Percentiles rank a stretch among this genome's conserved stretches.
phyloP scores from a whole-genome alignment of 2,329 filamentous ascomycete species.

The Diaporthe longicolla region DNA sequence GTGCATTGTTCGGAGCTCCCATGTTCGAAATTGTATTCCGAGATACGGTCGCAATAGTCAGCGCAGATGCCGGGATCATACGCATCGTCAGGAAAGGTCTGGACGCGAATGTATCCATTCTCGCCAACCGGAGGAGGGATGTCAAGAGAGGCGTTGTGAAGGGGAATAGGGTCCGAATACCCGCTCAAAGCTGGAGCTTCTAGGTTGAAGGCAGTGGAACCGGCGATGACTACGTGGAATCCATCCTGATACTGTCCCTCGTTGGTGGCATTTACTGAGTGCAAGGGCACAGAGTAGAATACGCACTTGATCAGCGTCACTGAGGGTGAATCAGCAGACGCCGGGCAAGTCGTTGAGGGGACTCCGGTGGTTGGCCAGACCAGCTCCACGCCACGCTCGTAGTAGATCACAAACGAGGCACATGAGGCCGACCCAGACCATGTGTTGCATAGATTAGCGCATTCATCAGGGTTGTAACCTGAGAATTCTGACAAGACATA shows the following conservation, averaged over 20 bases:
- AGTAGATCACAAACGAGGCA: slow-evolving; percentile 43
- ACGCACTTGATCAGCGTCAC: slow-evolving; percentile 45
- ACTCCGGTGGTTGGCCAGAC: slow-evolving; percentile 40
- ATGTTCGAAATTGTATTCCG: slow-evolving; percentile 47
- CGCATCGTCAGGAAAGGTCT: slow-evolving; percentile 48
- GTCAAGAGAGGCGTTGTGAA: slow-evolving; percentile 49
- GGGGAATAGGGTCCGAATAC: slow-evolving; percentile 40
- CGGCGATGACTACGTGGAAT: slow-evolving; percentile 42
- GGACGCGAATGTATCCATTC: slow-evolving; percentile 50
- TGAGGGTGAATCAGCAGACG: slow-evolving; percentile 34
- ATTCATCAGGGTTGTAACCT: slow-evolving; percentile 39
- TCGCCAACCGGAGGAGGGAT: slow-evolving; percentile 47
- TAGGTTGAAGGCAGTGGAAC: slow-evolving; percentile 42
- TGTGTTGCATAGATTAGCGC: slow-evolving; percentile 39
- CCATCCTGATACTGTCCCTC: slow-evolving; percentile 42
- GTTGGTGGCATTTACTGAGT: slow-evolving; percentile 36
- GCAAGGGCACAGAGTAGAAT: slow-evolving; percentile 42
- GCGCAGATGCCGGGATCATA: slow-evolving; percentile 50
- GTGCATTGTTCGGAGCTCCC: slow-evolving; percentile 36
- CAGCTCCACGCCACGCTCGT: slow-evolving; percentile 43
- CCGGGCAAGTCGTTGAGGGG: slow-evolving; percentile 41
- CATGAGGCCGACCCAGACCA: slow-evolving; percentile 35
- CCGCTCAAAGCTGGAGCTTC: slow-evolving; percentile 29
- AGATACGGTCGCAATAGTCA: slow-evolving; percentile 48
- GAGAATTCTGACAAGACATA: slow-evolving; percentile 37